These are phyloP conservation scores for Diaporthe citri DNA, from an alignment of 2,329 filamentous ascomycete genomes.

Conservation along the genomic window DNA sequence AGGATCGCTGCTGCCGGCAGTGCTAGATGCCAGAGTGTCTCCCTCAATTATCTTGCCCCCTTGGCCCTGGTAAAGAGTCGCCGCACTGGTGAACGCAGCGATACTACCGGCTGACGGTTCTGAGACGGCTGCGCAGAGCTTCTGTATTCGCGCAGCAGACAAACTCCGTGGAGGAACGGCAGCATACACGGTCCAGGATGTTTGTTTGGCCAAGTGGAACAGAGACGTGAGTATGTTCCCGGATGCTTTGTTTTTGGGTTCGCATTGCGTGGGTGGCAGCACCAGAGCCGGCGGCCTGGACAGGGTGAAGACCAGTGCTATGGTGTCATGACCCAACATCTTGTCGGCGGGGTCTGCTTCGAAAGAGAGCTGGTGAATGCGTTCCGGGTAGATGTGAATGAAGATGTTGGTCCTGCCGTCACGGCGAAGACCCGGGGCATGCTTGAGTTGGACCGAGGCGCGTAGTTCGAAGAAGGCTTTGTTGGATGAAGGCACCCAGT, in stretches of 20 bases:
- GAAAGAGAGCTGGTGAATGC: constrained; percentile 15
- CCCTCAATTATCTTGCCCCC: constrained; percentile 29
- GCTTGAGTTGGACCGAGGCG: constrained; percentile 7
- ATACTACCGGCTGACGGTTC: constrained; percentile 11
- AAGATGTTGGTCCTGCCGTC: constrained; percentile 32
- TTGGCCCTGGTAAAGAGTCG: constrained; percentile 32
- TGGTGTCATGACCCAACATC: constrained; percentile 22
- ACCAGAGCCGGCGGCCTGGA: constrained; percentile 24
- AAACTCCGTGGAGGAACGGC: not conserved
- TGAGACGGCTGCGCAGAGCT: constrained; percentile 27
- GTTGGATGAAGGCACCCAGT: constrained; percentile 28
- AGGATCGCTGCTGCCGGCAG: not conserved
- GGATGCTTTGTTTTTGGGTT: constrained; percentile 13
- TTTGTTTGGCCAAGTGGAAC: constrained; percentile 13
- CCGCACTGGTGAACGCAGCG: constrained; percentile 1
- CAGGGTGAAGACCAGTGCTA: constrained; percentile 17
- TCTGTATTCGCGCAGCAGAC: constrained; percentile 6
- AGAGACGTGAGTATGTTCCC: constrained; percentile 4
- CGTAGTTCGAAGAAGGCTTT: constrained; percentile 34
- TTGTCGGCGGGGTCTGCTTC: constrained; percentile 13
- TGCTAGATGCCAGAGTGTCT: not conserved
- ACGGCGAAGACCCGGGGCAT: not conserved
- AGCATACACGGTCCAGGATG: constrained; percentile 20
- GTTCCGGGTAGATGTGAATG: constrained; percentile 34
- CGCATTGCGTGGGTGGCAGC: not conserved